Percentiles rank a stretch among this genome's conserved stretches.
phyloP scores from a whole-genome alignment of 805 yeast genomes.

The Cephaloascus albidus region DNA sequence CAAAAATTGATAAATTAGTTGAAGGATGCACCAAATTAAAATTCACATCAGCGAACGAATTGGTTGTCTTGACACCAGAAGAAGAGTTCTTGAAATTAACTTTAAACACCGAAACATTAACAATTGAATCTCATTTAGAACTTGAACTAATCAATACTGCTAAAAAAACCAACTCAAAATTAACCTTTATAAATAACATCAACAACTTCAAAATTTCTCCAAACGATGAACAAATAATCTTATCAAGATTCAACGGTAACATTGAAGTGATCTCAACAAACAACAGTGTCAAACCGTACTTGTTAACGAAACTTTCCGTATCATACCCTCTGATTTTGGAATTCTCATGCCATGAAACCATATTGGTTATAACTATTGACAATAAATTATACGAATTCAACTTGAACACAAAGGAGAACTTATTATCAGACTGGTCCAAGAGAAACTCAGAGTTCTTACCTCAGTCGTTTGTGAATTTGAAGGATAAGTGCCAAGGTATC shows the following conservation, averaged over 20 bases:
- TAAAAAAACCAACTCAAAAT: slow-evolving; percentile 10
- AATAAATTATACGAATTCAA: slow-evolving; percentile 68
- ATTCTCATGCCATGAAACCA: slow-evolving; percentile 41
- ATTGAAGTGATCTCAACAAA: slow-evolving; percentile 37
- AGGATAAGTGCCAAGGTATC: slow-evolving; percentile 67
- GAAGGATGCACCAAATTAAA: slow-evolving; percentile 32
- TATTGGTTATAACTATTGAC: slow-evolving; percentile 63
- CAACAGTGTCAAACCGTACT: slow-evolving; percentile 9
- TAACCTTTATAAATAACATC: slow-evolving; percentile 41
- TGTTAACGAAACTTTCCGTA: slow-evolving; percentile 48
- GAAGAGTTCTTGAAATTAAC: slow-evolving; percentile 42
- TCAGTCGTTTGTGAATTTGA: slow-evolving; percentile 40
- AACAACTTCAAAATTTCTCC: slow-evolving; percentile 41
- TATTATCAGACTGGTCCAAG: slow-evolving; percentile 72
- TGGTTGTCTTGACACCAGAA: slow-evolving; percentile 49
- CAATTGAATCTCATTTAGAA: slow-evolving; percentile 4
- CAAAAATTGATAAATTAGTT: slow-evolving; percentile 23
- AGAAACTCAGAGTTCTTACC: slow-evolving; percentile 72
- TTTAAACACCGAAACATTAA: slow-evolving; percentile 2
- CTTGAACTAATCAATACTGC: neutral
- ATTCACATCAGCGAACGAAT: slow-evolving; percentile 33
- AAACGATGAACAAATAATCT: slow-evolving; percentile 35
- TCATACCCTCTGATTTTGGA: slow-evolving; percentile 50
- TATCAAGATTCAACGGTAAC: slow-evolving; percentile 58
- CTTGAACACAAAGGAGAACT: slow-evolving; percentile 13